Evolutionary conservation across 1,284 basidiomycete genomes (phyloP).

Genomic region (Trametes polyzona): DNA sequence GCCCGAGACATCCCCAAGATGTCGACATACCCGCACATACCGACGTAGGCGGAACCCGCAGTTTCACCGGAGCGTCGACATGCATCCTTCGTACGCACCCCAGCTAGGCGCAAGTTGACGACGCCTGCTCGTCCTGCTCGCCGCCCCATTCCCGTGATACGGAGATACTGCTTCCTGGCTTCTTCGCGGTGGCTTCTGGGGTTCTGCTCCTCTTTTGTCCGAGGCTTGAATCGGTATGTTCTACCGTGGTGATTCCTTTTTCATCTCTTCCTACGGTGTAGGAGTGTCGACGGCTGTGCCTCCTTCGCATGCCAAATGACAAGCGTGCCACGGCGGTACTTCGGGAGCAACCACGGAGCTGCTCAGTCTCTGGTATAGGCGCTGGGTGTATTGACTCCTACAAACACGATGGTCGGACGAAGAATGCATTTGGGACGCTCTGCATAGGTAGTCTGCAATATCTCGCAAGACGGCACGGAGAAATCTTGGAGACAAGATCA

Average conservation of each 20-base stretch:
- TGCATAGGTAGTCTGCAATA: no score
- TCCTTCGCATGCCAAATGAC: background rate
- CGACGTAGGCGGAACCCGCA: background rate
- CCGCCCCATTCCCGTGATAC: constrained; percentile 9
- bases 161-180: background rate
- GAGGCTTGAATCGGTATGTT: background rate
- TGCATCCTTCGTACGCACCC: background rate
- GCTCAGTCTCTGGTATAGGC: background rate
- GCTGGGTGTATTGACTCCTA: background rate
- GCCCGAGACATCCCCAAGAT: no score
- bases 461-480: background rate
- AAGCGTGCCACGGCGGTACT: background rate
- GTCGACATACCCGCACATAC: no score
- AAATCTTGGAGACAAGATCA: background rate
- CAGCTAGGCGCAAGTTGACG: background rate
- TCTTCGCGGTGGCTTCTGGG: background rate
- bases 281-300: background rate
- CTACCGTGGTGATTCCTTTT: background rate
- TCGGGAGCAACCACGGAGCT: background rate
- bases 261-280: background rate
- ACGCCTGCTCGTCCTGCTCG: background rate
- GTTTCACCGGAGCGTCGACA: background rate
- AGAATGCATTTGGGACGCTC: background rate
- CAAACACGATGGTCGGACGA: background rate
- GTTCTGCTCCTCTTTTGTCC: background rate